Conservation (phyloP, 257 asterid genomes). For the Fraxinus anomala region DNA sequence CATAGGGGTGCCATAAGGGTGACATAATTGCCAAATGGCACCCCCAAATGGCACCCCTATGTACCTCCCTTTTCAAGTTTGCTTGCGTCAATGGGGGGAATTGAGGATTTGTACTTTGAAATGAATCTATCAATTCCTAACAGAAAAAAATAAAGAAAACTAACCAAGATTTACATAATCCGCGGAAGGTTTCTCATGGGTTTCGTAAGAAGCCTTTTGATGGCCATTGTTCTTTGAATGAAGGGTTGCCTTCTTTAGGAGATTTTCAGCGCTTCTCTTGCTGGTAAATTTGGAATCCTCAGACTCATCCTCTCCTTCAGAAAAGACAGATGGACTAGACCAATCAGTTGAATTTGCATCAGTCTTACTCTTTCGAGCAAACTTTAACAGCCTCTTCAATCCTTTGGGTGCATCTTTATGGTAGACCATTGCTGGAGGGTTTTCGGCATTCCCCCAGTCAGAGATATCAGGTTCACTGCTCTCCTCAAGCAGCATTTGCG, state of each 20-base stretch:
- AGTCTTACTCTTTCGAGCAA: slow-evolving; percentile 88
- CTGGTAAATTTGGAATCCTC: slow-evolving; percentile 64
- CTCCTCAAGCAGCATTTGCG: slow-evolving; percentile 98
- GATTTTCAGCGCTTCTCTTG: slow-evolving; percentile 66
- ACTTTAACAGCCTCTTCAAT: slow-evolving; percentile 86
- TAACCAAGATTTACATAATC: slow-evolving; percentile 57
- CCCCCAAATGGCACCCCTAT: too few relatives aligned
- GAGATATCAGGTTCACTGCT: slow-evolving; percentile 74
- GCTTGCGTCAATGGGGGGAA: neutral
- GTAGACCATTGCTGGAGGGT: slow-evolving; percentile 70
- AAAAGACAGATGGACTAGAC: slow-evolving; percentile 77
- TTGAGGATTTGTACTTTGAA: neutral
- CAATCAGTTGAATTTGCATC: slow-evolving; percentile 70
- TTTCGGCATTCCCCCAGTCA: slow-evolving; percentile 97
- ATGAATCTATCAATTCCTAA: neutral
- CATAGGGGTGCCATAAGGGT: too few relatives aligned
- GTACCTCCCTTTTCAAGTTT: neutral
- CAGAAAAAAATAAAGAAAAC: slow-evolving; percentile 5
- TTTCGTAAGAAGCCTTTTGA: slow-evolving; percentile 26
- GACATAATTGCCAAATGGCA: too few relatives aligned
- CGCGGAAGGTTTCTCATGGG: slow-evolving; percentile 34
- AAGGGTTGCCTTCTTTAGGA: slow-evolving; percentile 75
- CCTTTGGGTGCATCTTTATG: slow-evolving; percentile 94
- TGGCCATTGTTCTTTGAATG: slow-evolving; percentile 60
- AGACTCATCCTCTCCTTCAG: slow-evolving; percentile 93